phyloP scores from a whole-genome alignment of 192 early-diverging fungal species.

The Coemansia sp. region DNA sequence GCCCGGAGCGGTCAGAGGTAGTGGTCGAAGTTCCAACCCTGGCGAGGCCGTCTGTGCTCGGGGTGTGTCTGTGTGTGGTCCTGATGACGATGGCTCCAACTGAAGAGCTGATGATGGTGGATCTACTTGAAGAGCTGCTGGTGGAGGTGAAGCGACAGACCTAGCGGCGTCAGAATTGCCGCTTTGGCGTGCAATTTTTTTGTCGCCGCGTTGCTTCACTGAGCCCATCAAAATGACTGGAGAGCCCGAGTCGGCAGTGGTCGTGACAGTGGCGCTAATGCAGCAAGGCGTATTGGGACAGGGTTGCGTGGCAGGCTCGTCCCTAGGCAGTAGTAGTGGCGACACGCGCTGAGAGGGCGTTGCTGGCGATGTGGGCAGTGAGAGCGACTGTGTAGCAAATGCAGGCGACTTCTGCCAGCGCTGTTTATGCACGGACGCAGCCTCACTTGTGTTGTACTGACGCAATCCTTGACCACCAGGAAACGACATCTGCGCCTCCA shows the following conservation, averaged over 20 bases:
- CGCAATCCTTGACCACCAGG: not conserved
- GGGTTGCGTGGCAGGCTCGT: slow-evolving; percentile 2
- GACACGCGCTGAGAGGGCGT: slow-evolving; percentile 4
- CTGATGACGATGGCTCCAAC: not conserved
- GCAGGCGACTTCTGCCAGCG: slow-evolving; percentile 13
- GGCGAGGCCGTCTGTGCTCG: not conserved
- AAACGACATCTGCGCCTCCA: not conserved
- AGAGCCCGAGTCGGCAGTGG: not conserved
- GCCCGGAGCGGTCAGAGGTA: not conserved
- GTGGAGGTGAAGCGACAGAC: not conserved
- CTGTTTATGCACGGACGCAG: slow-evolving; percentile 11
- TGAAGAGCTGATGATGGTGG: not conserved
- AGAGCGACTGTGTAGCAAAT: slow-evolving; percentile 11
- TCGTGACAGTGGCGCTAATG: not conserved
- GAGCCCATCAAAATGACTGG: slow-evolving; percentile 39
- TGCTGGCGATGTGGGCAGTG: slow-evolving; percentile 19
- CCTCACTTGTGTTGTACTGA: not conserved
- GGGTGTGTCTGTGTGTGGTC: not conserved
- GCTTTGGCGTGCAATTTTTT: slow-evolving; percentile 8
- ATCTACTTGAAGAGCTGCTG: not conserved
- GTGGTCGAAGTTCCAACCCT: not conserved
- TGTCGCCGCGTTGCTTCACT: slow-evolving; percentile 36
- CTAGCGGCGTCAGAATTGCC: slow-evolving; percentile 7
- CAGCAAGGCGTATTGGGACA: not conserved
- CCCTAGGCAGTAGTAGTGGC: slow-evolving; percentile 18